Conservation (phyloP, 164 flowering plant genomes). For the Magnolia officinalis region DNA sequence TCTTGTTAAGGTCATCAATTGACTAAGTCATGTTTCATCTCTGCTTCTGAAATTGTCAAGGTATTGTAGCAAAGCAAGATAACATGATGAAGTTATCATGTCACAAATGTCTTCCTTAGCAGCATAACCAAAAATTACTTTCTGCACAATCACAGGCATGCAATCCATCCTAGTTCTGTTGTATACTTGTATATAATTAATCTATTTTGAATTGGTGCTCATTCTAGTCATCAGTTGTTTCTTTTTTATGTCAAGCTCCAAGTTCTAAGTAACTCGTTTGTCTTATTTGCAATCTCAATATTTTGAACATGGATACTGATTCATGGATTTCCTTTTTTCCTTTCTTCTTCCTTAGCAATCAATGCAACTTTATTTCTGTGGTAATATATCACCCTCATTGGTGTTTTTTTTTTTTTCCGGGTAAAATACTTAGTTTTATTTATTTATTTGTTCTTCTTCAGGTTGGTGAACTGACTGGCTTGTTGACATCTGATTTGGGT, state of each 20-base stretch:
- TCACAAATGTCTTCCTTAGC: not conserved
- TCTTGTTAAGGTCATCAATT: too few species aligned
- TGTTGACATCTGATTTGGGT: slow-evolving; percentile 92
- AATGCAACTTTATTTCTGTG: not conserved
- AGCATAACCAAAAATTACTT: not conserved
- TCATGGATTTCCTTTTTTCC: not conserved
- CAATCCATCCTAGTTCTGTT: not conserved
- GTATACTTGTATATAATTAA: not conserved
- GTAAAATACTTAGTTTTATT: not conserved
- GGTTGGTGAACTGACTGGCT: slow-evolving; percentile 91
- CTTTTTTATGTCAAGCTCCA: not conserved
- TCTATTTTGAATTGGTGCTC: not conserved
- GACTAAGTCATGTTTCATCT: too few species aligned
- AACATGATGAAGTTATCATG: not conserved
- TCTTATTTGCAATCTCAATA: not conserved
- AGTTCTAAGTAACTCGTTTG: not conserved
- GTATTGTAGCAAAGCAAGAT: not conserved
- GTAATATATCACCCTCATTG: not conserved
- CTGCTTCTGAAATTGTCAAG: too few species aligned
- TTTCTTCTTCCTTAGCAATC: not conserved
- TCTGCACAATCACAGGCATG: not conserved
- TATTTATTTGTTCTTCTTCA: slow-evolving; percentile 17
- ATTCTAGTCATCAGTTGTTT: not conserved
- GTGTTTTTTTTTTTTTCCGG: too few species aligned
- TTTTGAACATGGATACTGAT: not conserved